Evolutionary conservation across 148 eudicot genomes (phyloP).

Genomic region (Camellia lanceoleosa): DNA sequence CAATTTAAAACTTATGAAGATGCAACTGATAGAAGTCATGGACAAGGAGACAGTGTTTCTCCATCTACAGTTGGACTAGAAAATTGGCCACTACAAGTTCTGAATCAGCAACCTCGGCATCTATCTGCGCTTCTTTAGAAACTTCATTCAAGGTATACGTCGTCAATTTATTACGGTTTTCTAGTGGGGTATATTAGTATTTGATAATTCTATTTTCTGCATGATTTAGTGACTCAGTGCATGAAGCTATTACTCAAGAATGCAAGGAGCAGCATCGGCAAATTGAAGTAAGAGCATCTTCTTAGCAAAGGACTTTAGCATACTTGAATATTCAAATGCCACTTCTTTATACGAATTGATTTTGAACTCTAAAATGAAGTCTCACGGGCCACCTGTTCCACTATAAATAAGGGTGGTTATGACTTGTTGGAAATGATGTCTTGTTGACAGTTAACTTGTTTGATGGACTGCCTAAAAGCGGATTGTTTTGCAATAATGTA

Average conservation of each 20-base stretch:
- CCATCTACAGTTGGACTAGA: constrained; percentile 54
- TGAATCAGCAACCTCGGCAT: constrained; percentile 85
- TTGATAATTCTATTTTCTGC: constrained; percentile 13
- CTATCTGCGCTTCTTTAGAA: constrained; percentile 88
- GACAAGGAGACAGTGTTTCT: constrained; percentile 39
- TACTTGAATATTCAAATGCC: constrained; percentile 1
- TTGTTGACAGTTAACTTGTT: neutral
- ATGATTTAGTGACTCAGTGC: constrained; percentile 67
- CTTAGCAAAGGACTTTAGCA: neutral
- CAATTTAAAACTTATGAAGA: constrained; percentile 64
- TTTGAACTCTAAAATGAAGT: neutral
- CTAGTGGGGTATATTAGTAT: neutral
- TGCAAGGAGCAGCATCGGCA: constrained; percentile 94
- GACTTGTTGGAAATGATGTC: neutral
- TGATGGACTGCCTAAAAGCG: too few relatives aligned
- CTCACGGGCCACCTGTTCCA: neutral
- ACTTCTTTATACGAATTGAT: neutral
- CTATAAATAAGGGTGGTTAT: neutral
- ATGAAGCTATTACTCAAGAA: constrained; percentile 76
- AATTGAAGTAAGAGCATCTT: constrained; percentile 61
- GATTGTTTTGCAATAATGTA: too few relatives aligned
- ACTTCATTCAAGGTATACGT: constrained; percentile 85
- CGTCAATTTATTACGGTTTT: neutral
- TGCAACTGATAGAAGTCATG: constrained; percentile 51
- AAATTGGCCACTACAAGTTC: constrained; percentile 85